Conservation (phyloP, 495 filamentous ascomycete genomes). For the Neurospora sp. region DNA sequence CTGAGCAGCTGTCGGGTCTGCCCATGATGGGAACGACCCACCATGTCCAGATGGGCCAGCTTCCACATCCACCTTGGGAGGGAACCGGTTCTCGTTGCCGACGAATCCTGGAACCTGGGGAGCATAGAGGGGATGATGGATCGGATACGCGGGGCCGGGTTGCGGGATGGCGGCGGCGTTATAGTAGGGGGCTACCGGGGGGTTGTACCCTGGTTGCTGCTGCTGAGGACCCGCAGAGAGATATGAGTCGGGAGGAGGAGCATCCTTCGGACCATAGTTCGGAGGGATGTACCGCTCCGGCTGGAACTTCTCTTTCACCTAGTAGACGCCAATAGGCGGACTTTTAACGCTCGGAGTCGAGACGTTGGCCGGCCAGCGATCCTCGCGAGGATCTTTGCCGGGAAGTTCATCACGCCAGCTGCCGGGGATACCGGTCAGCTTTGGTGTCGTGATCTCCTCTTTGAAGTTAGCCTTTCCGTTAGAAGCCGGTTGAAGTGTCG, state of each 20-base stretch:
- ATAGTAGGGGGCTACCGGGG: too few relatives aligned
- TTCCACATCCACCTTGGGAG: neutral
- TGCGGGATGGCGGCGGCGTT: neutral
- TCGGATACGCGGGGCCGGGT: neutral
- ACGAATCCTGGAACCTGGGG: too few relatives aligned
- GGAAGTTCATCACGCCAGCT: neutral
- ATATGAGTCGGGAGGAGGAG: neutral
- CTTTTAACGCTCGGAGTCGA: neutral
- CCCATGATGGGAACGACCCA: neutral
- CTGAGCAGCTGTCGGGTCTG: neutral
- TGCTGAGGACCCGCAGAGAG: neutral
- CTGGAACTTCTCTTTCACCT: neutral
- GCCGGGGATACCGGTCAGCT: neutral
- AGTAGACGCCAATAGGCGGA: accelerated
- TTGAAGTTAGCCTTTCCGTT: neutral
- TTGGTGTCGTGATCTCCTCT: neutral
- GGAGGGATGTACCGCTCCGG: neutral
- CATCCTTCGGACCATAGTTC: neutral
- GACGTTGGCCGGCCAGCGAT: neutral
- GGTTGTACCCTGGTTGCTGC: too few relatives aligned
- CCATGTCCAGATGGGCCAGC: neutral
- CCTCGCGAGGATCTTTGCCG: neutral
- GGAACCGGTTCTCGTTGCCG: too few relatives aligned
- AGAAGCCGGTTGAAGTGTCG: neutral
- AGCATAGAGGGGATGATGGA: neutral